phyloP scores from a whole-genome alignment of 768 basidiomycete species.

The Xerocomus potaroensis region DNA sequence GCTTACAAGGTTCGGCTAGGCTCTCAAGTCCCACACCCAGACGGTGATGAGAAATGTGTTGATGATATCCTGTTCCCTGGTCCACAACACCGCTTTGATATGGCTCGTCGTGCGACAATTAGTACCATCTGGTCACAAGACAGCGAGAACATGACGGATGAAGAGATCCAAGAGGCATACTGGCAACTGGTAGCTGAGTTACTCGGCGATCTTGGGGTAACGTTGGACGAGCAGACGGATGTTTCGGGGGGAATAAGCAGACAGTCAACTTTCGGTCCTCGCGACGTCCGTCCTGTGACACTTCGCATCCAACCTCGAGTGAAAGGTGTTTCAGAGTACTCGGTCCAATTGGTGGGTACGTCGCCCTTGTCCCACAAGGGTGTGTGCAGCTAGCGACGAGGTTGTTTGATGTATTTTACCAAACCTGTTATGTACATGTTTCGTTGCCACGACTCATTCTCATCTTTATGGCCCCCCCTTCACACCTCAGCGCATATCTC shows the following conservation, averaged over 20 bases:
- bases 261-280: background rate
- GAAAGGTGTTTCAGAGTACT: background rate
- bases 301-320: slow-evolving; percentile 1
- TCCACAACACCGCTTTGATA: background rate
- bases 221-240: background rate
- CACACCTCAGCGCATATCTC: slow-evolving; percentile 31
- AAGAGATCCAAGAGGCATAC: slow-evolving; percentile 2
- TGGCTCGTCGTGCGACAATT: slow-evolving; percentile 14
- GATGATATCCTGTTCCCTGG: background rate
- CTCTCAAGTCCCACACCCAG: slow-evolving; percentile 4
- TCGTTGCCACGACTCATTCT: background rate
- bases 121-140: slow-evolving; percentile 33
- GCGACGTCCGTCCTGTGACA: background rate
- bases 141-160: slow-evolving; percentile 35
- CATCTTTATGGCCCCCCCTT: slow-evolving; percentile 22
- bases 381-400: background rate
- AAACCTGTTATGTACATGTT: background rate
- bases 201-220: background rate
- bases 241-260: background rate
- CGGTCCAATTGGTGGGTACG: slow-evolving; percentile 1
- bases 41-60: background rate
- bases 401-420: too few relatives aligned
- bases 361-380: background rate
- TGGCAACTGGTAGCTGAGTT: background rate
- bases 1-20: slow-evolving; percentile 5